phyloP scores from a whole-genome alignment of 176 grass and related monocot genomes.

The Zoysia japonica region DNA sequence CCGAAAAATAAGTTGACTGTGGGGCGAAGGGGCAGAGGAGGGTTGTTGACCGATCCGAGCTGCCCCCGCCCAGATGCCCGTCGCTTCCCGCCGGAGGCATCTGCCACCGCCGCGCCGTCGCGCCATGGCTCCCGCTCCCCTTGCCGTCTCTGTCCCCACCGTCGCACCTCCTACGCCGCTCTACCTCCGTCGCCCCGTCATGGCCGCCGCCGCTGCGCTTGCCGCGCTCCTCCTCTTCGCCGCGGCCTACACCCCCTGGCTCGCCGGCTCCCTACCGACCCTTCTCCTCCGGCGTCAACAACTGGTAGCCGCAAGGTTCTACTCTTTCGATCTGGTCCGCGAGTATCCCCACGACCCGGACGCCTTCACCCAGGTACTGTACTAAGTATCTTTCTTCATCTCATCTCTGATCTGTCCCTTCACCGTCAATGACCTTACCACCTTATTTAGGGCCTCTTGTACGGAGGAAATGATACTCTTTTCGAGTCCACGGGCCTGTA shows the following conservation, averaged over 20 bases:
- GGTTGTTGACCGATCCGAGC: not conserved
- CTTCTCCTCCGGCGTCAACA: not conserved
- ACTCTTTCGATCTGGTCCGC: constrained; percentile 70
- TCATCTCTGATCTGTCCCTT: not conserved
- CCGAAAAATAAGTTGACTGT: no score
- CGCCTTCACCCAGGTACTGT: constrained; percentile 74
- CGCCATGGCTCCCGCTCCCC: constrained; percentile 26
- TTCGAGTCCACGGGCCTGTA: constrained; percentile 92
- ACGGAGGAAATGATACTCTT: constrained; percentile 79
- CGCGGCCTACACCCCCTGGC: constrained; percentile 30
- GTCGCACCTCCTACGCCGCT: not conserved
- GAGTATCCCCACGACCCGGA: constrained; percentile 81
- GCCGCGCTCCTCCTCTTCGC: not conserved
- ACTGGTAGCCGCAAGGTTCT: constrained; percentile 43
- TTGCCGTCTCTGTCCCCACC: not conserved
- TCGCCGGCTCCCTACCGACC: not conserved
- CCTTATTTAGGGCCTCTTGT: constrained; percentile 60
- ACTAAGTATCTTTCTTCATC: not conserved
- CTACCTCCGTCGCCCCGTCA: constrained; percentile 14
- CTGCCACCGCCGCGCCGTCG: constrained; percentile 20
- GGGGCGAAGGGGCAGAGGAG: no score
- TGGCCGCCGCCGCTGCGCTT: not conserved
- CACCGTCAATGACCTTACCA: not conserved
- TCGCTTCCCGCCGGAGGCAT: constrained; percentile 27
- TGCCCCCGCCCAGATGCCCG: constrained; percentile 20